Evolutionary conservation across 495 filamentous ascomycete species (phyloP).

Genomic region (Podospora pseudoanserina): DNA sequence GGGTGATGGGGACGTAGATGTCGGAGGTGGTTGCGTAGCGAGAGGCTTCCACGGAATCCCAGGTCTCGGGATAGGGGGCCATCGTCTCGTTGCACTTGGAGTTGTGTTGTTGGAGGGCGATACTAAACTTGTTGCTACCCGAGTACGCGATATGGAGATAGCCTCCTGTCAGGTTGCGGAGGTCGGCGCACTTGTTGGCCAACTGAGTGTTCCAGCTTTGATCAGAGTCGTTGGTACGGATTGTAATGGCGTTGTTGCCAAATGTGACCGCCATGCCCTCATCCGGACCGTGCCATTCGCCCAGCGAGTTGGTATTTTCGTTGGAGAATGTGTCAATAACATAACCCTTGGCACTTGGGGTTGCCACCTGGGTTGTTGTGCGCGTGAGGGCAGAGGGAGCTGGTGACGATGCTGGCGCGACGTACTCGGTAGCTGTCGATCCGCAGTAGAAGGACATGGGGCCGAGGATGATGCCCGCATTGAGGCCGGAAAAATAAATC

Average conservation of each 20-base stretch:
- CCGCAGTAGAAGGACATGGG: conserved; percentile 62
- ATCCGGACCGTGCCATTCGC: conserved; percentile 69
- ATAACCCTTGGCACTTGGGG: conserved; percentile 49
- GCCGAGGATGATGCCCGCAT: conserved; percentile 49
- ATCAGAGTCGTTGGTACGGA: conserved; percentile 65
- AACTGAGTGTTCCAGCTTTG: conserved; percentile 67
- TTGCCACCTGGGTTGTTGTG: conserved; percentile 47
- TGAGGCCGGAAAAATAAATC: conserved; percentile 48
- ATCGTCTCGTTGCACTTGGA: conserved; percentile 53
- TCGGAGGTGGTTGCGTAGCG: conserved; percentile 59
- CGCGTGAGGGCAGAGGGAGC: conserved; percentile 17
- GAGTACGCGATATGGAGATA: conserved; percentile 71
- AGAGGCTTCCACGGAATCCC: conserved; percentile 67
- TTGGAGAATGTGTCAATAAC: conserved; percentile 65
- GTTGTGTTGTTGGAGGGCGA: conserved; percentile 73
- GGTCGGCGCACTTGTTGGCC: conserved; percentile 55
- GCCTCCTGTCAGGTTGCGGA: conserved; percentile 51
- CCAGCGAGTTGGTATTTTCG: conserved; percentile 56
- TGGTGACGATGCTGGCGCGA: conserved; percentile 36
- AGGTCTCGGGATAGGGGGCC: conserved; percentile 68
- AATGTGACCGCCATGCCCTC: conserved; percentile 50
- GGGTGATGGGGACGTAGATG: conserved; percentile 70
- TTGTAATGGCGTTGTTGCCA: conserved; percentile 48
- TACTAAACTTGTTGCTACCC: conserved; percentile 63
- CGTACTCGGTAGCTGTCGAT: conserved; percentile 47